Base-by-base conservation (phyloP, 1,139 yeast genomes). In the Saccharomyces hybrid region DNA sequence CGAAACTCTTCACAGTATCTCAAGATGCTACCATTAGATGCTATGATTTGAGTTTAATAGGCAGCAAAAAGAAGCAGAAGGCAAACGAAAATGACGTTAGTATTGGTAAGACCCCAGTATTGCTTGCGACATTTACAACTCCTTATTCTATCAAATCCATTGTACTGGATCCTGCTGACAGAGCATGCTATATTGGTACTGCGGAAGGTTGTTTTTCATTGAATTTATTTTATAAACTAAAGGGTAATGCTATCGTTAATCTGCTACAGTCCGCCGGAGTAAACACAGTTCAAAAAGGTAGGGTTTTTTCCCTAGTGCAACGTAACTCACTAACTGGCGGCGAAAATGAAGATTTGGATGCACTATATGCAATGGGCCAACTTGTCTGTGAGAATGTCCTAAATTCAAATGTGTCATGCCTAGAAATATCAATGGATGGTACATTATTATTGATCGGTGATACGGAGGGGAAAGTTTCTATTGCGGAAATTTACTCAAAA, bases 91-190 rank as follows among this genome's bases (percentile, higher is more conserved):
- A 16, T 9, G 25, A 38, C 9, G 44, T 11, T 38, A 16, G 44
- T 16, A 16, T 38, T 19, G 44, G 44, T 5, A 13, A 51, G 29
- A 31, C 51, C 27, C 65, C 67, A 53, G 70, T 72, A 41, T 73
- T 85, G 46, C 70, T 87, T 23, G 79, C 91, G 9, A 88, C 97
- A 0, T 83, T 88, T 66, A 84, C 91, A 11, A 72, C 86, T 44
- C 81, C 85, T 2, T 67, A 71, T 28, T 77, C 86, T 0, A 78
- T 88, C 9, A 78, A 79, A 25, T 74, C 86, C 23, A 58, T 93
- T 16, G 77, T 83, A 0, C 73, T 80, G n/a, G 99, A 93, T 68
- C 91, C 96, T 0, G 88, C 93, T 0, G 89, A 84, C 63, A 76
- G 98, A 60, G 78, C 83, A 1, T 58, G 87, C 0, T 93, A 87